These are phyloP conservation scores for Kurtzmaniella quercitrusa DNA, from an alignment of 1,139 yeast genomes.

Conservation along the genomic window DNA sequence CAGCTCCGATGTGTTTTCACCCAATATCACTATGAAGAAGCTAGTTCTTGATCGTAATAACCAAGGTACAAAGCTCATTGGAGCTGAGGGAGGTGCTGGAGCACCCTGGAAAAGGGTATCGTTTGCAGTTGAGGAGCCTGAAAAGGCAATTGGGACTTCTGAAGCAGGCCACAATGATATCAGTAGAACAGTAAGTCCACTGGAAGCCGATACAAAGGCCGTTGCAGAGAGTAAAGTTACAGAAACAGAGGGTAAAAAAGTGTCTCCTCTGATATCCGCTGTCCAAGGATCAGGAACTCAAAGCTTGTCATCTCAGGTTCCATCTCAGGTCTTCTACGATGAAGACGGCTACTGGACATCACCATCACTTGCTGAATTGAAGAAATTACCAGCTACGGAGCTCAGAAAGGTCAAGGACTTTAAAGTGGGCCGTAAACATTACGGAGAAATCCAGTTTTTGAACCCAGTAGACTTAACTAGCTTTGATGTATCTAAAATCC, in stretches of 20 bases:
- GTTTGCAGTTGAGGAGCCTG: conserved; percentile 22
- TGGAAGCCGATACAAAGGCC: not conserved
- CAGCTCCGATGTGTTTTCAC: conserved; percentile 69
- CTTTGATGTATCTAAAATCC: conserved; percentile 52
- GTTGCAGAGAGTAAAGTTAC: conserved; percentile 20
- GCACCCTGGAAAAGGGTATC: conserved; percentile 30
- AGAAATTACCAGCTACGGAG: conserved; percentile 55
- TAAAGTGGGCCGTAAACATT: conserved; percentile 74
- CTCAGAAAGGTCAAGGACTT: conserved; percentile 63
- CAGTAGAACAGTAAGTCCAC: conserved; percentile 5
- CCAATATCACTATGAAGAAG: conserved; percentile 54
- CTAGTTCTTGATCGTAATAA: conserved; percentile 50
- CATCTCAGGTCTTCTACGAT: conserved; percentile 13
- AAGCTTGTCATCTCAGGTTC: too few species aligned
- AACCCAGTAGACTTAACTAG: conserved; percentile 80
- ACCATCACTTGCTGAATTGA: conserved; percentile 66
- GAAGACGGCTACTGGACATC: conserved; percentile 82
- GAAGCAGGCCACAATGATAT: conserved; percentile 8
- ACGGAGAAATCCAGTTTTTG: conserved; percentile 72
- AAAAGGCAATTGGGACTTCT: conserved; percentile 6
- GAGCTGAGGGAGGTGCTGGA: conserved; percentile 7
- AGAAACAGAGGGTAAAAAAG: not conserved
- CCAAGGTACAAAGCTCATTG: conserved; percentile 10
- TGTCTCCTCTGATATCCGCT: not conserved
- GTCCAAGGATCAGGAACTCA: not conserved